phyloP scores from a whole-genome alignment of 208 protist species.

The Leishmania mexicana region DNA sequence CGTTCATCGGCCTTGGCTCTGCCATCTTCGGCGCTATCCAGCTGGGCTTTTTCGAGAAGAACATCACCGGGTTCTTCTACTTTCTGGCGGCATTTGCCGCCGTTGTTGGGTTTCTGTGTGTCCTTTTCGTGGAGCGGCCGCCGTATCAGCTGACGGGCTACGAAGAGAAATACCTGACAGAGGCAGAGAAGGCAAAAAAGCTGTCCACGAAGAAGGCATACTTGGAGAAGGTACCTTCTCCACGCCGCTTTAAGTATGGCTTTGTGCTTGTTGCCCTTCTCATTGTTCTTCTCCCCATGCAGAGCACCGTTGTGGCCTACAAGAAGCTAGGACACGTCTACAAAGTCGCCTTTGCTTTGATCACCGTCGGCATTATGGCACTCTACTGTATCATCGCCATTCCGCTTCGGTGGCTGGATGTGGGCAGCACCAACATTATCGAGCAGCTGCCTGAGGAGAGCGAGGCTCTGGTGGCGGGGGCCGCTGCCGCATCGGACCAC shows the following conservation, averaged over 20 bases:
- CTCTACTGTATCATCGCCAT: slow-evolving; percentile 55
- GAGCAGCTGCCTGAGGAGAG: slow-evolving; percentile 16
- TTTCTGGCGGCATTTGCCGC: slow-evolving; percentile 46
- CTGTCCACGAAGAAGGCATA: slow-evolving; percentile 52
- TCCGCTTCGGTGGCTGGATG: slow-evolving; percentile 54
- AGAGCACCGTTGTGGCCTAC: slow-evolving; percentile 55
- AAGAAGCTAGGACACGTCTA: slow-evolving; percentile 29
- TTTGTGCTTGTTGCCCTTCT: slow-evolving; percentile 61
- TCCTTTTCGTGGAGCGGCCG: slow-evolving; percentile 68
- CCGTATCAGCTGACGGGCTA: slow-evolving; percentile 76
- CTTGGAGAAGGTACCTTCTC: slow-evolving; percentile 69
- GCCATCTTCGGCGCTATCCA: slow-evolving; percentile 72
- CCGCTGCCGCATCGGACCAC: neutral
- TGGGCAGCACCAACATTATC: slow-evolving; percentile 26
- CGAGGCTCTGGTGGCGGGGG: neutral
- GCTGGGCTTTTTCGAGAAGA: slow-evolving; percentile 67
- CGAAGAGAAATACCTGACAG: slow-evolving; percentile 45
- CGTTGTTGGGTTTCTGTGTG: slow-evolving; percentile 42
- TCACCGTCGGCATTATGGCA: slow-evolving; percentile 36
- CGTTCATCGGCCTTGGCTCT: slow-evolving; percentile 85
- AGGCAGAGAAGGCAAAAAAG: slow-evolving; percentile 37
- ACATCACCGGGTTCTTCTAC: slow-evolving; percentile 62
- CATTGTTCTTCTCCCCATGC: slow-evolving; percentile 64
- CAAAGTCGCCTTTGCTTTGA: slow-evolving; percentile 45
- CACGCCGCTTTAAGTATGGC: slow-evolving; percentile 62